Base-by-base conservation (phyloP, 805 yeast genomes). In the Schwanniomyces polymorphus region DNA sequence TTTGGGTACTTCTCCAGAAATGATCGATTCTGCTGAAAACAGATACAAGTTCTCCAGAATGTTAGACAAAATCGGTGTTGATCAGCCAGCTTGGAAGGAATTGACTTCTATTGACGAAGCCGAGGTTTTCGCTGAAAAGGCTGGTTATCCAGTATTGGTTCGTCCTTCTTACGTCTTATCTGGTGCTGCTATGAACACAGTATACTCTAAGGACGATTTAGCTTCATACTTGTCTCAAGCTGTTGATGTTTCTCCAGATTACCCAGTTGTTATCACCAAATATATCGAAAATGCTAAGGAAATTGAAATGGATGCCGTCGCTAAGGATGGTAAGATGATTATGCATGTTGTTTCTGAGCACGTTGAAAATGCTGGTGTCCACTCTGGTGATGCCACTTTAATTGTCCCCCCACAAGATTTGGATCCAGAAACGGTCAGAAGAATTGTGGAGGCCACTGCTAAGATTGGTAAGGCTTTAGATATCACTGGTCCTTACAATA, bases 81-180 rank as follows among this genome's bases (percentile, higher is more conserved):
- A 92, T 73, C 99, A 92, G 74, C 99, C 99, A 38, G 97, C 97
- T 33, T 92, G 99, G 99, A 92, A 91, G 70, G 99, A 92, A 71
- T 81, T 92, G 60, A 91, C 98, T 31, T 88, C 97, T 21, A 78
- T 90, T 48, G 89, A 79, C 34, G 98, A 92, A 70, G 98, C 99
- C 50, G 95, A 89, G 67, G 83, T 74, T 38, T 92, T 92, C 65
- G 97, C 98, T 48, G 86, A 89, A 42, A 84, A 81, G 64, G 98
- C 90, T 45, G 79, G 90, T 29, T 92, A 90, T 69, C 99, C 99
- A 43, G 98, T 92, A 34, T 77, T 92, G 58, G 98, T 92, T 43
- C 89, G 99, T 77, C 99, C 99, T 27, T 91, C 97, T 21, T 92
- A 92, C 64, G 99, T 92, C 34, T 76, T 92, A 53, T 90, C 97